These are phyloP conservation scores for Clavariopsis aquatica DNA, from an alignment of 495 filamentous ascomycete species.

Conservation along the genomic window DNA sequence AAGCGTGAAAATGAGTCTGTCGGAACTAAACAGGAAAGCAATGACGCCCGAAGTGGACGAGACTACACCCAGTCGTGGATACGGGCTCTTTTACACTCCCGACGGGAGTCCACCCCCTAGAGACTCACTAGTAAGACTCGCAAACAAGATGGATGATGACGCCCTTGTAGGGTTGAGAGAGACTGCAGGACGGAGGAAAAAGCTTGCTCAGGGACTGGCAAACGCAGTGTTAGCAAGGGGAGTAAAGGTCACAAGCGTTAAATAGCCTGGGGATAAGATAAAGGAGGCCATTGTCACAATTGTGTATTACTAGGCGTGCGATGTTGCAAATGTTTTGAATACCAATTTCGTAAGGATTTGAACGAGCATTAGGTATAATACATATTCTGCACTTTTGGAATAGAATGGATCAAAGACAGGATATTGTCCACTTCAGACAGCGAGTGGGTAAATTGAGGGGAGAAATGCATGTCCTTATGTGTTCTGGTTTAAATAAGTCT, in stretches of 20 bases:
- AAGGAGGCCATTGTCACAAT: background rate
- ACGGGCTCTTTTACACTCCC: slow-evolving; percentile 45
- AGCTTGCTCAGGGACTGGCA: slow-evolving; percentile 26
- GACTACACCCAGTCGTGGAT: slow-evolving; percentile 23
- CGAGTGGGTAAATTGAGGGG: background rate
- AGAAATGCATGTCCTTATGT: background rate
- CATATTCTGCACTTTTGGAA: background rate
- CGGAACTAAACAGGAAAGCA: slow-evolving; percentile 47
- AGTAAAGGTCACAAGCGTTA: slow-evolving; percentile 23
- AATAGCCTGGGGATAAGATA: background rate
- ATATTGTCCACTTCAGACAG: background rate
- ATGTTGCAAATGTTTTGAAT: slow-evolving; percentile 7
- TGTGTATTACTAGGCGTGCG: slow-evolving; percentile 18
- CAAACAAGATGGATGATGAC: slow-evolving; percentile 55
- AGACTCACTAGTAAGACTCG: slow-evolving; percentile 46
- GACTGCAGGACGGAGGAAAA: slow-evolving; percentile 56
- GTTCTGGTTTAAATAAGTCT: too few species aligned
- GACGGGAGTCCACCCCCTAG: slow-evolving; percentile 45
- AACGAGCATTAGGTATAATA: background rate
- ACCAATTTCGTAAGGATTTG: slow-evolving; percentile 4
- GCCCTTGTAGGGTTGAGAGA: slow-evolving; percentile 55
- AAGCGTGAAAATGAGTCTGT: slow-evolving; percentile 38
- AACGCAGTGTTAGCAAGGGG: slow-evolving; percentile 16
- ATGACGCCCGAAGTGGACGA: slow-evolving; percentile 41
- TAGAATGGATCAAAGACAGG: background rate